These are phyloP conservation scores for Bipolaris cookei DNA, from an alignment of 2,329 filamentous ascomycete genomes.

Conservation along the genomic window DNA sequence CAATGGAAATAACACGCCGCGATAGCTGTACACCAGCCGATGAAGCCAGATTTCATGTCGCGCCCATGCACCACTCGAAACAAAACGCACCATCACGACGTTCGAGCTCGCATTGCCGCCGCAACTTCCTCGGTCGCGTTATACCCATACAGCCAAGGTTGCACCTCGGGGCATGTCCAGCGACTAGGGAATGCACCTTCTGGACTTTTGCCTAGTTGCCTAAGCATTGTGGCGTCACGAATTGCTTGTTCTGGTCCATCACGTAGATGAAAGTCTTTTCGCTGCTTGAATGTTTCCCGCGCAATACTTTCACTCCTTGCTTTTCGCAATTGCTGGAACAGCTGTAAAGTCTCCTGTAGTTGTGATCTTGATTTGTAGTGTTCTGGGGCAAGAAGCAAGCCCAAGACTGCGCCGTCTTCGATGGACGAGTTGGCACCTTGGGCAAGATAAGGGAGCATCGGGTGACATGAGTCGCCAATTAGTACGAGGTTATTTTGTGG, in stretches of 20 bases:
- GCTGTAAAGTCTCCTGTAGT: constrained; percentile 49
- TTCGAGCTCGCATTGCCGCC: constrained; percentile 13
- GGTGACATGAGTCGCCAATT: constrained; percentile 44
- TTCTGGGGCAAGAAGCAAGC: constrained; percentile 56
- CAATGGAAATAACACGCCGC: not conserved
- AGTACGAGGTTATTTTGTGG: constrained; percentile 63
- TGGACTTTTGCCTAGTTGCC: constrained; percentile 60
- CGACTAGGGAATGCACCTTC: constrained; percentile 66
- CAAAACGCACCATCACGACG: not conserved
- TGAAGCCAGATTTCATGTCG: not conserved
- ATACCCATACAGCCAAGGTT: constrained; percentile 47
- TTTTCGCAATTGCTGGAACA: constrained; percentile 57
- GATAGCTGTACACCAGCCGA: not conserved
- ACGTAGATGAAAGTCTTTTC: constrained; percentile 51
- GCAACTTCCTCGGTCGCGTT: constrained; percentile 43
- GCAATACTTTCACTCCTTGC: constrained; percentile 62
- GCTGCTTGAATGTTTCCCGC: constrained; percentile 64
- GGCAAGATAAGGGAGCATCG: constrained; percentile 46
- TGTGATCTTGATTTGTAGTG: constrained; percentile 23
- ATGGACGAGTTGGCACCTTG: constrained; percentile 68
- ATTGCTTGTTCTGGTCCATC: constrained; percentile 63
- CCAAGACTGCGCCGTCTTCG: constrained; percentile 72
- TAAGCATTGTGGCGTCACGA: constrained; percentile 64
- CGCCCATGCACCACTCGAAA: not conserved
- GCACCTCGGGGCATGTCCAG: constrained; percentile 54